phyloP scores from a whole-genome alignment of 2,329 filamentous ascomycete genomes.

The Fusarium sp. region DNA sequence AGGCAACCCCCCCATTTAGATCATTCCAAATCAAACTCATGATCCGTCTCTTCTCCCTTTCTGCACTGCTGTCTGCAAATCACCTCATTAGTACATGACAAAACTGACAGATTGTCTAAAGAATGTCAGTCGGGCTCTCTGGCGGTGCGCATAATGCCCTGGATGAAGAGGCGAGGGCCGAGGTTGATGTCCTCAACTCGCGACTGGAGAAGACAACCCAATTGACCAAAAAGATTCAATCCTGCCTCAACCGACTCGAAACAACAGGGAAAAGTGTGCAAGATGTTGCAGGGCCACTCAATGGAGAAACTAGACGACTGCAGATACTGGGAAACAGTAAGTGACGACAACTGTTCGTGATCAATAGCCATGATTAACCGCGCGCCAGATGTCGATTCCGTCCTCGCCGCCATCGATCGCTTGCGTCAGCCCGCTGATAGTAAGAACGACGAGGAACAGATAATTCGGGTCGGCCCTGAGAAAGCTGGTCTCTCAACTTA shows the following conservation, averaged over 20 bases:
- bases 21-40: conserved; percentile 5
- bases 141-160: conserved; percentile 62
- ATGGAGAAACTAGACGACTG: conserved; percentile 89
- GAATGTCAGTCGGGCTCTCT: conserved; percentile 65
- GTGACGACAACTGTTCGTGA: conserved; percentile 18
- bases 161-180: conserved; percentile 76
- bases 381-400: conserved; percentile 79
- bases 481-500: conserved; percentile 86
- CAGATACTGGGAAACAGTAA: conserved; percentile 86
- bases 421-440: conserved; percentile 92
- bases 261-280: conserved; percentile 90
- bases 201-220: conserved; percentile 91
- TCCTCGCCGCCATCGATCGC: conserved; percentile 87
- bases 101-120: not conserved
- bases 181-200: conserved; percentile 78
- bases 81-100: not conserved
- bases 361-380: conserved; percentile 27
- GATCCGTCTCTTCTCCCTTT: conserved; percentile 5
- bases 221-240: conserved; percentile 95
- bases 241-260: conserved; percentile 85
- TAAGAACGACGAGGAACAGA: conserved; percentile 89
- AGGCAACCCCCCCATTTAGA: conserved; percentile 6
- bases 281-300: conserved; percentile 91
- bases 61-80: not conserved
- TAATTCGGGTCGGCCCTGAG: conserved; percentile 88